Evolutionary conservation across 352 stramenopile genomes (phyloP).

Genomic region (Pythium phragmitis): DNA sequence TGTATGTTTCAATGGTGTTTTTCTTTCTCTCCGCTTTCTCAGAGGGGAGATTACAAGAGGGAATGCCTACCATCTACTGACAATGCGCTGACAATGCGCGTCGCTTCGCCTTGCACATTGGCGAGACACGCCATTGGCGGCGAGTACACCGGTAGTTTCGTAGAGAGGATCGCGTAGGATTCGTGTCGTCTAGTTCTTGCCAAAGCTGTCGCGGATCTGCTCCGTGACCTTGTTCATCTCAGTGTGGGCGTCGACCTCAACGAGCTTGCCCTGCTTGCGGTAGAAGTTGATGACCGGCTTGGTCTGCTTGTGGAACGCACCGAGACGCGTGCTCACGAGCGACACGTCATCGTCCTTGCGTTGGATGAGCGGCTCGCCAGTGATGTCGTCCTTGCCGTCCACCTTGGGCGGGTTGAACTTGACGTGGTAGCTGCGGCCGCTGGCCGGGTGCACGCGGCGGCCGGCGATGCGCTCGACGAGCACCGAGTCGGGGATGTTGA

Average conservation of each 20-base stretch:
- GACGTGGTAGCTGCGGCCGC: conserved; percentile 96
- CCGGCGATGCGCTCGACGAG: conserved; percentile 97
- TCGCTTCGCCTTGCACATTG: background rate
- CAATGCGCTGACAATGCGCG: background rate
- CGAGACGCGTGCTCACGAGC: conserved; percentile 91
- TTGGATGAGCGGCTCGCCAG: conserved; percentile 96
- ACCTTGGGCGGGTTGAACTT: conserved; percentile 97
- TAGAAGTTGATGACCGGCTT: conserved; percentile 95
- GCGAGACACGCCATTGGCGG: background rate
- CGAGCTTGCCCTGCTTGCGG: conserved; percentile 80
- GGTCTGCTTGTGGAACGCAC: conserved; percentile 96
- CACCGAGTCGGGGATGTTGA: conserved; percentile 95
- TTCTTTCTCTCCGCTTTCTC: background rate
- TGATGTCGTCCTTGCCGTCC: conserved; percentile 89
- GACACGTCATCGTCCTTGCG: conserved; percentile 96
- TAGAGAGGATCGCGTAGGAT: background rate
- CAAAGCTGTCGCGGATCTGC: conserved; percentile 79
- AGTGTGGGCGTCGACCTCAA: conserved; percentile 91
- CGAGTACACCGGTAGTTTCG: background rate
- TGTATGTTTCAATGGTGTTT: background rate
- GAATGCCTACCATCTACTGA: background rate
- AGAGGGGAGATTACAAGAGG: background rate
- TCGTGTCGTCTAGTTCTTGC: conserved; percentile 51
- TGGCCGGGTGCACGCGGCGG: conserved; percentile 95
- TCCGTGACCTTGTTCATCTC: conserved; percentile 81